phyloP scores from a whole-genome alignment of 2,329 filamentous ascomycete genomes.

The Verticillium longisporum region DNA sequence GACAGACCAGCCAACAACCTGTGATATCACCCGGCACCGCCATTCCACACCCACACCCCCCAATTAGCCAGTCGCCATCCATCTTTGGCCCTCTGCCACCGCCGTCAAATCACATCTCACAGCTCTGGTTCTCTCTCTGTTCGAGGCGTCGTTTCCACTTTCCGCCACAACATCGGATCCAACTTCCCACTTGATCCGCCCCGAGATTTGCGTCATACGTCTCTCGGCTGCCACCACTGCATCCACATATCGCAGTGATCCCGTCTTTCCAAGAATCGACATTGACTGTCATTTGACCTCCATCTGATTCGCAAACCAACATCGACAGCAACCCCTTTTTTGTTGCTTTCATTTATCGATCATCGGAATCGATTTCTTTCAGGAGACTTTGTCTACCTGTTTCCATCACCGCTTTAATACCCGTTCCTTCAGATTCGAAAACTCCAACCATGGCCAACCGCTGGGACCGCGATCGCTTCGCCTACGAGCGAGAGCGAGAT shows the following conservation, averaged over 20 bases:
- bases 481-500: constrained; percentile 34
- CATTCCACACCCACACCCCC: neutral
- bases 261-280: neutral
- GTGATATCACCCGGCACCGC: constrained; percentile 1
- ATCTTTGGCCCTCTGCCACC: neutral
- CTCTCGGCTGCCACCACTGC: neutral
- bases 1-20: neutral
- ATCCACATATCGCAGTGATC: neutral
- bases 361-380: neutral
- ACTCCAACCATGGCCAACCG: constrained; percentile 19
- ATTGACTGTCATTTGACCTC: neutral
- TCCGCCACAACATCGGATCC: constrained; percentile 1
- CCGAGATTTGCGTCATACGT: neutral
- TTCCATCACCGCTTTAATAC: constrained; percentile 2
- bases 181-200: constrained; percentile 1
- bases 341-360: neutral
- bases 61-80: neutral
- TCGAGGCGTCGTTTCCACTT: neutral
- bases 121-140: neutral
- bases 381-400: neutral
- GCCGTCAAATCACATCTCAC: neutral
- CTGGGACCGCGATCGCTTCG: constrained; percentile 52
- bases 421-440: neutral
- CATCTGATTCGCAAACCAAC: neutral
- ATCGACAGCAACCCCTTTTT: neutral